A percentile compares a stretch with the other conserved stretches of the same genome.
phyloP scores from a whole-genome alignment of 306 rosid genomes.

The Malus asiatica region DNA sequence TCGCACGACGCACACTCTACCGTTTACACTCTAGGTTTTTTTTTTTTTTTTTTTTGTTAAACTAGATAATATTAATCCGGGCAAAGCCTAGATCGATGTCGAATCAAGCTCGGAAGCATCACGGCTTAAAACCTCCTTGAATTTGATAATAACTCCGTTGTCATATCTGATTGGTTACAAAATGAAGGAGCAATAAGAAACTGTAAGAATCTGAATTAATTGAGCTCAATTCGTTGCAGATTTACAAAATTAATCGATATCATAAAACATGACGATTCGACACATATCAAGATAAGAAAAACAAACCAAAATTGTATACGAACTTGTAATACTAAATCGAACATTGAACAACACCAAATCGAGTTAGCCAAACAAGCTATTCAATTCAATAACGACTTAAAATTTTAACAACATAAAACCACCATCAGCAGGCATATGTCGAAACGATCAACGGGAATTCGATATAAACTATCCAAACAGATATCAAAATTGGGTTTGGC shows the following conservation, averaged over 20 bases:
- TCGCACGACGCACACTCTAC: too few relatives aligned
- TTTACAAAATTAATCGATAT: not conserved
- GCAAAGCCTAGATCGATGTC: not conserved
- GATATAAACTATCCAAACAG: too few relatives aligned
- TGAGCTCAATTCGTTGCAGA: not conserved
- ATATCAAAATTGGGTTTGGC: too few relatives aligned
- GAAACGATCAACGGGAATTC: constrained; percentile 10
- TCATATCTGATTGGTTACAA: not conserved
- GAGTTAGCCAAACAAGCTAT: not conserved
- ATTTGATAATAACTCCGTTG: not conserved
- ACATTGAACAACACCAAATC: not conserved
- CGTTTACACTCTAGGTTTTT: too few relatives aligned
- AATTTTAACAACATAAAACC: not conserved
- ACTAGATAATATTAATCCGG: too few relatives aligned
- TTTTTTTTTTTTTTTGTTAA: too few relatives aligned
- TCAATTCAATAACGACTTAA: not conserved
- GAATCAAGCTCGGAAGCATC: too few relatives aligned
- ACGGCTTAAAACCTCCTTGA: not conserved
- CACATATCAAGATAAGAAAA: too few relatives aligned
- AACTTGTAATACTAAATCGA: not conserved
- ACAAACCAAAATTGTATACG: not conserved
- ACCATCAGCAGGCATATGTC: not conserved
- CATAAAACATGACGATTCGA: too few relatives aligned
- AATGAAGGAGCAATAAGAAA: not conserved
- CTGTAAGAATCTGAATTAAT: not conserved